Evolutionary conservation across 1,284 basidiomycete species (phyloP).

Genomic region (Gomphus sp.): DNA sequence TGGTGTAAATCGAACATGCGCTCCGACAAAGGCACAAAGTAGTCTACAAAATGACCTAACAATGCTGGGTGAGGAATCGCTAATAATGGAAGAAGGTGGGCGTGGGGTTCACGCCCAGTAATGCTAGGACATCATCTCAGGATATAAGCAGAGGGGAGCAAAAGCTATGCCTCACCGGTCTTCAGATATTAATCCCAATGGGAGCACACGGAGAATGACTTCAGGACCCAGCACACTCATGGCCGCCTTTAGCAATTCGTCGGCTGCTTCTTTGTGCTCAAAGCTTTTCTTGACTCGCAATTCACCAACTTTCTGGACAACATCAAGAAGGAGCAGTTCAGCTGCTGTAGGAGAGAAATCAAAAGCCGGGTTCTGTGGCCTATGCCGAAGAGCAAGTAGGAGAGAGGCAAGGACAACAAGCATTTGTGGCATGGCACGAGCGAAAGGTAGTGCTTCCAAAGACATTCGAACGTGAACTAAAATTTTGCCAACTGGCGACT

Average conservation of each 20-base stretch:
- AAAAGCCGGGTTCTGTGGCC: slow-evolving; percentile 25
- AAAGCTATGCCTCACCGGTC: slow-evolving; percentile 53
- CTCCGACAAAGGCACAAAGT: slow-evolving; percentile 92
- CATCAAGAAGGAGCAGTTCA: slow-evolving; percentile 60
- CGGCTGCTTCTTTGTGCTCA: slow-evolving; percentile 86
- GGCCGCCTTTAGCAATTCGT: slow-evolving; percentile 71
- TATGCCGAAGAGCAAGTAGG: slow-evolving; percentile 35
- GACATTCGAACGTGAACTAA: slow-evolving; percentile 56
- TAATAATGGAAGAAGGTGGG: slow-evolving; percentile 89
- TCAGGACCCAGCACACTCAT: slow-evolving; percentile 86
- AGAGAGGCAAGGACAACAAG: slow-evolving; percentile 54
- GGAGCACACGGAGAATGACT: slow-evolving; percentile 66
- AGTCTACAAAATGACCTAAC: slow-evolving; percentile 77
- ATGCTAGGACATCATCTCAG: slow-evolving; percentile 24
- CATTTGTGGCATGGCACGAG: slow-evolving; percentile 63
- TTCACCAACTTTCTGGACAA: slow-evolving; percentile 71
- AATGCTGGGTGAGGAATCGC: slow-evolving; percentile 75
- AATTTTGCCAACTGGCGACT: slow-evolving; percentile 50
- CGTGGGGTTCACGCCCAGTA: slow-evolving; percentile 62
- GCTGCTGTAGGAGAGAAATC: slow-evolving; percentile 45
- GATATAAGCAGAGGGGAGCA: background rate
- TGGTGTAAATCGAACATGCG: slow-evolving; percentile 84
- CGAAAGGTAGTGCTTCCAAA: slow-evolving; percentile 60
- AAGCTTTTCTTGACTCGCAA: slow-evolving; percentile 76
- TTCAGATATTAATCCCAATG: slow-evolving; percentile 77